Evolutionary conservation across 306 rosid species (phyloP).

Genomic region (Pachyrhizus erosus): DNA sequence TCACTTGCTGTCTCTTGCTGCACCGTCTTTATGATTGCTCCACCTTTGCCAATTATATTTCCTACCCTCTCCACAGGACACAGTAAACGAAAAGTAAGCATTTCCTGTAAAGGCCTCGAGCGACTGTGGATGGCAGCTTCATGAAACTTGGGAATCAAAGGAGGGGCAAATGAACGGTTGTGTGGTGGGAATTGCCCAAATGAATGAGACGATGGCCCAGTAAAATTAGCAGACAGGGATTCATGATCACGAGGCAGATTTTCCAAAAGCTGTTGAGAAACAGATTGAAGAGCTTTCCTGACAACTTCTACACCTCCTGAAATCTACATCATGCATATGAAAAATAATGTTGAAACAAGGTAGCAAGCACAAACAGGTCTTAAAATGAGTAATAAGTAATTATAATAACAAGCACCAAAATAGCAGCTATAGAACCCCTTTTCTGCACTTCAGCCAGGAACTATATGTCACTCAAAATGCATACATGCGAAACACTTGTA

Average conservation of each 20-base stretch:
- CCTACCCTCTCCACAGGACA: conserved; percentile 88
- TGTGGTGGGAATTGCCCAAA: conserved; percentile 51
- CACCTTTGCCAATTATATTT: conserved; percentile 91
- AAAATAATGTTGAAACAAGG: conserved; percentile 32
- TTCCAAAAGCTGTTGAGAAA: conserved; percentile 77
- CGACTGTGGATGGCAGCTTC: conserved; percentile 74
- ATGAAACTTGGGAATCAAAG: conserved; percentile 61
- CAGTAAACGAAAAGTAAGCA: conserved; percentile 73
- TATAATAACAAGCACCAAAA: conserved; percentile 6
- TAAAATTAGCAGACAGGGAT: conserved; percentile 44
- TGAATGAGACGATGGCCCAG: conserved; percentile 66
- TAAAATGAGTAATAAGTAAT: conserved; percentile 1
- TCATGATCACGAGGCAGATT: conserved; percentile 69
- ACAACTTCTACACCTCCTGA: conserved; percentile 78
- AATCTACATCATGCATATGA: conserved; percentile 59
- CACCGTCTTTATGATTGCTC: conserved; percentile 65
- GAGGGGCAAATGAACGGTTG: conserved; percentile 61
- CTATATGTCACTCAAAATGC: conserved; percentile 22
- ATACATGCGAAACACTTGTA: not conserved
- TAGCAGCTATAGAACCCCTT: conserved; percentile 7
- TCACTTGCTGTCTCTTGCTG: conserved; percentile 91
- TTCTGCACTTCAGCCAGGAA: not conserved
- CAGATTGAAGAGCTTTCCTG: conserved; percentile 80
- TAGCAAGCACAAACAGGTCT: conserved; percentile 14
- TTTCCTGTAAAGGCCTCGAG: conserved; percentile 64